phyloP scores from a whole-genome alignment of 805 yeast genomes.

The Tetrapisispora iriomotensis region DNA sequence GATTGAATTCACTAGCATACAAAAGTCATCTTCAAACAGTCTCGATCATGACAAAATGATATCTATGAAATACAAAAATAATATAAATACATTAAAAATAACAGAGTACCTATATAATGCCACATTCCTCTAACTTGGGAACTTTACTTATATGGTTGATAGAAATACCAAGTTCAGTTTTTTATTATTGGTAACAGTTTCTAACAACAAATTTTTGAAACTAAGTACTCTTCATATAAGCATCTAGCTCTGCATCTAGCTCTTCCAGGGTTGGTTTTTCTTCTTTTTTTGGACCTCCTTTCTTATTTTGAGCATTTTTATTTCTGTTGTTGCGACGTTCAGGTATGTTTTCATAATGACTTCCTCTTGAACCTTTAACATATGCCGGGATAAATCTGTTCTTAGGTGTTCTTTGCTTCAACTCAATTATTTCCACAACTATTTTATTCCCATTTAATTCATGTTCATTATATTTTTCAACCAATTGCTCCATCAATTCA shows the following conservation, averaged over 20 bases:
- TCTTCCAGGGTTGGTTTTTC: constrained; percentile 17
- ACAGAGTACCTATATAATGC: too few species aligned
- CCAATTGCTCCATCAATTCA: constrained; percentile 15
- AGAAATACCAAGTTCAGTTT: too few species aligned
- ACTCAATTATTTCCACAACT: constrained; percentile 17
- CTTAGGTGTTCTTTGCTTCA: background rate
- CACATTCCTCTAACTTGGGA: too few species aligned
- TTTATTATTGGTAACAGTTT: too few species aligned
- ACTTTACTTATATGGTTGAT: too few species aligned
- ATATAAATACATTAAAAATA: too few species aligned
- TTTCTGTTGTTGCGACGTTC: background rate
- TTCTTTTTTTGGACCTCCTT: background rate
- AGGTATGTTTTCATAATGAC: constrained; percentile 3
- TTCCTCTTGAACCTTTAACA: constrained; percentile 4
- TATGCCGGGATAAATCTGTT: background rate
- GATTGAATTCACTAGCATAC: too few species aligned
- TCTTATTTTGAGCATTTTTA: background rate
- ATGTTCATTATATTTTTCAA: constrained; percentile 16
- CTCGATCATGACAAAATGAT: too few species aligned
- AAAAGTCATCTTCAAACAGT: too few species aligned
- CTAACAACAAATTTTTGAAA: too few species aligned
- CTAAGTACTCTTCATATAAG: constrained; percentile 19
- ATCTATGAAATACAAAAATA: too few species aligned
- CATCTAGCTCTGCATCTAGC: constrained; percentile 26
- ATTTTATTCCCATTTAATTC: constrained; percentile 17